Conservation (phyloP, 345 rosid species). For the Pugionium cornutum region DNA sequence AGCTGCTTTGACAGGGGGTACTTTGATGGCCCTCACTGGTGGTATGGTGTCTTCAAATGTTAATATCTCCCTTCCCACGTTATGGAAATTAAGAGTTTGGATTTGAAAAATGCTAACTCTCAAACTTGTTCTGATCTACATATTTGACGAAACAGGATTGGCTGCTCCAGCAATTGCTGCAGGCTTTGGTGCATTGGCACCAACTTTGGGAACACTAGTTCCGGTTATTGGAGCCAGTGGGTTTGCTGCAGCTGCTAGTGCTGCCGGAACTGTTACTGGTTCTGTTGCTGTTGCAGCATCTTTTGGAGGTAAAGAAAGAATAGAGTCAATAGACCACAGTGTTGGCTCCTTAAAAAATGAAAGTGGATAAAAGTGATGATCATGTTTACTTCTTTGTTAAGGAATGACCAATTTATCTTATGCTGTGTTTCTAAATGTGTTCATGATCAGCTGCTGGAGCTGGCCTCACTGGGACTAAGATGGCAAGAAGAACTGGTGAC, state of each 20-base stretch:
- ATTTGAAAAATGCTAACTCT: neutral
- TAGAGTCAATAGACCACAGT: neutral
- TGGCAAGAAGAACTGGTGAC: constrained; percentile 84
- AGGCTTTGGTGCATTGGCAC: constrained; percentile 91
- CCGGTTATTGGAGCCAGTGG: constrained; percentile 97
- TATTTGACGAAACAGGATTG: constrained; percentile 54
- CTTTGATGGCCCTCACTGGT: constrained; percentile 92
- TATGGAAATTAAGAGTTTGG: neutral
- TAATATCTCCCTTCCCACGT: constrained; percentile 1
- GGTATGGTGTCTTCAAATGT: constrained; percentile 48
- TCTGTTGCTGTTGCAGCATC: constrained; percentile 99
- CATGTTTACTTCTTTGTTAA: neutral
- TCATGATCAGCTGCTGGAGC: constrained; percentile 86
- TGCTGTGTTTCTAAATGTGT: constrained; percentile 13
- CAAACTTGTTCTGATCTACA: neutral
- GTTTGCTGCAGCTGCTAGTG: constrained; percentile 96
- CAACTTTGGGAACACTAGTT: constrained; percentile 81
- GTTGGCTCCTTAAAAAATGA: neutral
- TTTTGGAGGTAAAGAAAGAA: constrained; percentile 75
- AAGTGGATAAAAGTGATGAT: neutral
- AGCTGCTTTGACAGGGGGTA: constrained; percentile 95
- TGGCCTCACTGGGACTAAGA: constrained; percentile 90
- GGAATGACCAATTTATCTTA: neutral
- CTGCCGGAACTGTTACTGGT: constrained; percentile 92
- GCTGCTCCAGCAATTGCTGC: constrained; percentile 99